phyloP scores from a whole-genome alignment of 2,329 filamentous ascomycete genomes.

The Cadophora luteo-olivacea region DNA sequence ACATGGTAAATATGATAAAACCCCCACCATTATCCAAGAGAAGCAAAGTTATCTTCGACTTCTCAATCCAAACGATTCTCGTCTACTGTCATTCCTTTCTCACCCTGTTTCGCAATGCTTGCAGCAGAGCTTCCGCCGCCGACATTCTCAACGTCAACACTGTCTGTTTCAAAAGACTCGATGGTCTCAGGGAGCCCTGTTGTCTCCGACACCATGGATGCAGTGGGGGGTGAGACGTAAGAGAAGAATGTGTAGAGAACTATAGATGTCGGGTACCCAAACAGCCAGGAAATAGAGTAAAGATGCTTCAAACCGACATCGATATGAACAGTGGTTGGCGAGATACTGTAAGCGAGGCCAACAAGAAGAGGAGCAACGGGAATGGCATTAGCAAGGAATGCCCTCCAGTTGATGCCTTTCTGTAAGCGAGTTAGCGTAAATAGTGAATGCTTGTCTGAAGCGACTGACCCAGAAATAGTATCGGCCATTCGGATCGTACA shows the following conservation, averaged over 20 bases:
- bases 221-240: background rate
- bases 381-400: background rate
- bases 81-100: too few relatives aligned
- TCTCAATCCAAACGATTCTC: too few relatives aligned
- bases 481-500: background rate
- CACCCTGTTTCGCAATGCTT: too few relatives aligned
- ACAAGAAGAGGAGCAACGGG: background rate
- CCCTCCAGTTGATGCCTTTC: background rate
- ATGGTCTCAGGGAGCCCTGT: too few relatives aligned
- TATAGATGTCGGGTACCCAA: background rate
- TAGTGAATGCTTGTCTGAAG: background rate
- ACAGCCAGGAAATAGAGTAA: background rate
- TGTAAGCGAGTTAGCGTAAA: background rate
- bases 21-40: too few relatives aligned
- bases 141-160: too few relatives aligned
- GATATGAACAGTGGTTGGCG: background rate
- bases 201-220: background rate
- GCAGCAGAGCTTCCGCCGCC: too few relatives aligned
- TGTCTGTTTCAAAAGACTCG: too few relatives aligned
- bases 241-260: background rate
- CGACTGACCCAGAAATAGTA: background rate
- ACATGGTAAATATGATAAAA: too few relatives aligned
- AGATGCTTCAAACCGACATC: background rate
- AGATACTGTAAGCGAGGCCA: background rate
- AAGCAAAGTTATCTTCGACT: too few relatives aligned